Base-by-base conservation (phyloP, 2,329 filamentous ascomycete genomes). In the Fusarium pininemorale region DNA sequence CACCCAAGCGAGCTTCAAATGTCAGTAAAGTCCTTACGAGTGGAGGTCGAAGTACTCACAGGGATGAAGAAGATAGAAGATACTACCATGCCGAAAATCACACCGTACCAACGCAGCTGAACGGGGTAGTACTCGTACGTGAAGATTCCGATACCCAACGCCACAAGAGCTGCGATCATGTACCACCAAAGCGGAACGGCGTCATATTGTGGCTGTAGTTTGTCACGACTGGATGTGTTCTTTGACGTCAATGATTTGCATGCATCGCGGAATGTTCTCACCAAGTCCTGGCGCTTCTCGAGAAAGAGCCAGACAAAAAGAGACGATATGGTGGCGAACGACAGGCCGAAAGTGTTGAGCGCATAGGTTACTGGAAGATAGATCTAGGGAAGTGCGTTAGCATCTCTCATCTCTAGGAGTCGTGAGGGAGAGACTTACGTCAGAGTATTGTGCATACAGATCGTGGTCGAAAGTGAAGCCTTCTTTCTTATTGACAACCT, bases 271-370 rank as follows among this genome's bases (percentile, higher is more conserved):
- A 69, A 72, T 12, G 61, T 69, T 22, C 39, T 55, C 16, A 50
- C 51, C 7, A 81, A 66, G 16, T 75, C 79, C 7, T 73, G 63
- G 1, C 79, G 77, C 62, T 81, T 81, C 60, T 81, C 80, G 0
- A 81, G 75, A 13, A 78, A 74, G 5, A 80, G 62, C 80, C 80
- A 81, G 13, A 80, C 74, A 20, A 81, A 80, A 1, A 81, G 77
- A 2, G 80, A 80, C 0, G 85, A 84, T 32, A 89, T 83, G 18
- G 85, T 85, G 10, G 87, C 87, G 63, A 89, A 89, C 4, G 85
- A 85, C 5, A 89, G 82, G 5, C 87, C 87, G 66, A 88, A 89
- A 0, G 85, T 86, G 7, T 85, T 86, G 0, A 87, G 84, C 0
- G 82, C 82, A 50, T 82, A 83, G 0, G 81, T 83, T 2, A 81